A percentile compares a stretch with the other conserved stretches of the same genome.
Evolutionary conservation across 2,329 filamentous ascomycete species (phyloP).

Genomic region (Cercospora nicotianae): DNA sequence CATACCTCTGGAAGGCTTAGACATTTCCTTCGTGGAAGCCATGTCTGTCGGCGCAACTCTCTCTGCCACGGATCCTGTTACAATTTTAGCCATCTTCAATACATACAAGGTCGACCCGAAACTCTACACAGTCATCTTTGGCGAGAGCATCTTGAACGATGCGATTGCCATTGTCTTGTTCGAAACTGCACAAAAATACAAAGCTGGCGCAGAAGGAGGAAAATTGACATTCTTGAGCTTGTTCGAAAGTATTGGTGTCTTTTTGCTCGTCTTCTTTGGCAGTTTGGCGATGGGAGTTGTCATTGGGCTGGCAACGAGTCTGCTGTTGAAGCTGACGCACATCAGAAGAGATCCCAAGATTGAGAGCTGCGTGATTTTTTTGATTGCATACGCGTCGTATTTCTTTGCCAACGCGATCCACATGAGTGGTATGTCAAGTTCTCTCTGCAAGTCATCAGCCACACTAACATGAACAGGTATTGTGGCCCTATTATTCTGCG

Average conservation of each 20-base stretch:
- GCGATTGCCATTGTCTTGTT: conserved; percentile 98
- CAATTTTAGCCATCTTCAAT: conserved; percentile 97
- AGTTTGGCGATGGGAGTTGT: conserved; percentile 85
- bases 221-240: conserved; percentile 77
- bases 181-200: conserved; percentile 93
- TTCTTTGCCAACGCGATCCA: conserved; percentile 96
- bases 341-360: conserved; percentile 92
- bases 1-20: conserved; percentile 79
- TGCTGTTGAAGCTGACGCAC: conserved; percentile 91
- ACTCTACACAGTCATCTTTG: conserved; percentile 97
- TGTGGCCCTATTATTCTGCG: conserved; percentile 93
- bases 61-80: conserved; percentile 95
- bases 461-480: conserved; percentile 62
- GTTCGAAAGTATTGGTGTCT: conserved; percentile 89
- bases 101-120: conserved; percentile 99
- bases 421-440: conserved; percentile 74
- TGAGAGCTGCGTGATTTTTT: conserved; percentile 88
- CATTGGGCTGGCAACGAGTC: conserved; percentile 81
- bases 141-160: conserved; percentile 96
- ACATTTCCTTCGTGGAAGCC: conserved; percentile 89
- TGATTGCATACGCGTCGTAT: conserved; percentile 95
- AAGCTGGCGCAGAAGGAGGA: conserved; percentile 66
- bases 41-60: conserved; percentile 95
- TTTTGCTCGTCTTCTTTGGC: conserved; percentile 93
- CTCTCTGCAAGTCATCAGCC: not conserved